Conservation (phyloP, 192 early-diverging fungal species). For the Mortierella alpina region DNA sequence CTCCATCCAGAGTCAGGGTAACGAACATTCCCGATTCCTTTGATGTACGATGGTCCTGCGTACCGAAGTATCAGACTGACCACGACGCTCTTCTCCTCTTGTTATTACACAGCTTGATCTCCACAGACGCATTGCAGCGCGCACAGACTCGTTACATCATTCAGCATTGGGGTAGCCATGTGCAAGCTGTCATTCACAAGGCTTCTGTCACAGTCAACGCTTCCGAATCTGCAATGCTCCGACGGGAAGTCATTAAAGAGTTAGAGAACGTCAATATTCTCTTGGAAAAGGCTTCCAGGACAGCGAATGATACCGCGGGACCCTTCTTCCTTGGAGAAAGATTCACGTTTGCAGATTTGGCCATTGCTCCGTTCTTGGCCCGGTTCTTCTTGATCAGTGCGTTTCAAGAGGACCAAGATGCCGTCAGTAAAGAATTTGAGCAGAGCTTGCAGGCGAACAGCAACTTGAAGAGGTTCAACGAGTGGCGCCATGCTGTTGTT, state of each 20-base stretch:
- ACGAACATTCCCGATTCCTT: neutral
- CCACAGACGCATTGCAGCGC: slow-evolving; percentile 50
- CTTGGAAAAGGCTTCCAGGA: neutral
- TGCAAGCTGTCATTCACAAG: slow-evolving; percentile 11
- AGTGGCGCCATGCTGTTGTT: slow-evolving; percentile 18
- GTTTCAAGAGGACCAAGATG: slow-evolving; percentile 1
- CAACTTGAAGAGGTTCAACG: slow-evolving; percentile 14
- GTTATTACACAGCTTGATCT: slow-evolving; percentile 23
- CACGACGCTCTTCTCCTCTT: neutral
- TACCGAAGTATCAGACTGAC: neutral
- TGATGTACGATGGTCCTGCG: neutral
- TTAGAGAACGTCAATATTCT: slow-evolving; percentile 25
- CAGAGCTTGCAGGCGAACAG: slow-evolving; percentile 4
- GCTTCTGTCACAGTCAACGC: slow-evolving; percentile 12
- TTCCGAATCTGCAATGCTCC: slow-evolving; percentile 11
- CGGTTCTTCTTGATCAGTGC: slow-evolving; percentile 30
- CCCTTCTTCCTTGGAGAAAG: slow-evolving; percentile 58
- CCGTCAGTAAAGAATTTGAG: slow-evolving; percentile 1
- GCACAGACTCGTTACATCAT: slow-evolving; percentile 54
- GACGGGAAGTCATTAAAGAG: neutral
- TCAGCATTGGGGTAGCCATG: slow-evolving; percentile 41
- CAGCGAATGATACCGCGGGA: slow-evolving; percentile 34
- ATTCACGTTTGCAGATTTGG: slow-evolving; percentile 59
- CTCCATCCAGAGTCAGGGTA: slow-evolving; percentile 62
- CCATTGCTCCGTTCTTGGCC: slow-evolving; percentile 51